Conservation (phyloP, 352 stramenopile genomes). For the Pythium sp. region DNA sequence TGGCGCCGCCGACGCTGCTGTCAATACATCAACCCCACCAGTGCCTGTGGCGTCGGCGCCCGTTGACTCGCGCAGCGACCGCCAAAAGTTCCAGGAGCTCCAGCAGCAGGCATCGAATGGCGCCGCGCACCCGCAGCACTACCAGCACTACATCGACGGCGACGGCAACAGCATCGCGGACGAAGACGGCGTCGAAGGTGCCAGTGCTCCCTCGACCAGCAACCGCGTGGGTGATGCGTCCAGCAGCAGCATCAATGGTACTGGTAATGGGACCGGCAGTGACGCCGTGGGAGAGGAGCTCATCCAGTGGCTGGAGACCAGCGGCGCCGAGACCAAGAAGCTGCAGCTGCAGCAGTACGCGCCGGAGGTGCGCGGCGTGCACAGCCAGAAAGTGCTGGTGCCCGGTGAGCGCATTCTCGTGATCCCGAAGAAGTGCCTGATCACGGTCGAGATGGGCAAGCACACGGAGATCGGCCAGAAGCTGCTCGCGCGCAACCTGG, state of each 20-base stretch:
- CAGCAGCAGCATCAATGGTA: not conserved
- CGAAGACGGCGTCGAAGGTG: not conserved
- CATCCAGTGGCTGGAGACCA: constrained; percentile 71
- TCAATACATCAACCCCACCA: not conserved
- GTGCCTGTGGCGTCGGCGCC: not conserved
- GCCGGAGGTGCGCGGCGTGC: constrained; percentile 91
- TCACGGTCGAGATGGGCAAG: constrained; percentile 99
- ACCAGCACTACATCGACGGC: constrained; percentile 16
- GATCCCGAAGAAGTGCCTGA: constrained; percentile 95
- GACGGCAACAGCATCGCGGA: constrained; percentile 13
- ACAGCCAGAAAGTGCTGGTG: constrained; percentile 85
- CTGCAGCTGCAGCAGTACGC: constrained; percentile 86
- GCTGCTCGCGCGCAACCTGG: constrained; percentile 90
- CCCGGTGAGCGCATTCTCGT: constrained; percentile 88
- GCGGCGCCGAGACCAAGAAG: constrained; percentile 76
- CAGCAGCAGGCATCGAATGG: constrained; percentile 1
- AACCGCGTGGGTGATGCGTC: constrained; percentile 18
- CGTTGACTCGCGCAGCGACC: constrained; percentile 19
- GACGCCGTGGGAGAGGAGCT: constrained; percentile 64
- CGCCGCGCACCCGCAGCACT: constrained; percentile 2
- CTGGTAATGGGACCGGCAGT: constrained; percentile 14
- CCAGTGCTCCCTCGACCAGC: not conserved
- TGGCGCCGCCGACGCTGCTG: not conserved
- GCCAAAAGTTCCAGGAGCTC: constrained; percentile 40
- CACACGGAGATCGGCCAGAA: constrained; percentile 93